A percentile compares a stretch with the other conserved stretches of the same genome.
Conservation (phyloP, 345 rosid genomes). For the Populus nigra region DNA sequence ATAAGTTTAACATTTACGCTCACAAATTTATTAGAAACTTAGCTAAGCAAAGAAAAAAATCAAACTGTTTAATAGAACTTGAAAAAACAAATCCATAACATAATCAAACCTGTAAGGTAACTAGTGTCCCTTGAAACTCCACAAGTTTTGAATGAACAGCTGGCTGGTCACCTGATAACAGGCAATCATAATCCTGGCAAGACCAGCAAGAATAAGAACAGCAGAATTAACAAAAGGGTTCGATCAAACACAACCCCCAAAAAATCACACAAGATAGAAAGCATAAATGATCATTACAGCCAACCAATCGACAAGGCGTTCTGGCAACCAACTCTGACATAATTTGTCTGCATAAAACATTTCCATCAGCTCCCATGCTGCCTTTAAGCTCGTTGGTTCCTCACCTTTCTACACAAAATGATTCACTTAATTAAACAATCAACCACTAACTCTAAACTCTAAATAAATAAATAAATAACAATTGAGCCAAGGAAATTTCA, state of each 20-base stretch:
- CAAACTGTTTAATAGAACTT: neutral
- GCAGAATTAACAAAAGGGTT: neutral
- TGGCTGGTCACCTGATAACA: slow-evolving; percentile 51
- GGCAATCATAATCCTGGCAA: slow-evolving; percentile 76
- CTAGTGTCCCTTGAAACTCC: slow-evolving; percentile 66
- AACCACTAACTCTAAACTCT: neutral
- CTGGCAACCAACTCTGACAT: slow-evolving; percentile 78
- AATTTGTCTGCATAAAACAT: slow-evolving; percentile 72
- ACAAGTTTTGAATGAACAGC: slow-evolving; percentile 73
- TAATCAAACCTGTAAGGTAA: slow-evolving; percentile 62
- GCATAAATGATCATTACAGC: slow-evolving; percentile 57
- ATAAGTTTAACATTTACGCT: neutral
- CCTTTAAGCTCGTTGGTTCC: slow-evolving; percentile 67
- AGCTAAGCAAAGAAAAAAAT: neutral
- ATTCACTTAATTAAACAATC: neutral
- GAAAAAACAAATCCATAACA: neutral
- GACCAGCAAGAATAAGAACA: slow-evolving; percentile 5
- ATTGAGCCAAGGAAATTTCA: slow-evolving; percentile 13
- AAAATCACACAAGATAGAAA: neutral
- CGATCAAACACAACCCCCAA: slow-evolving; percentile 5
- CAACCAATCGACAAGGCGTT: slow-evolving; percentile 84
- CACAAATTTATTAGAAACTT: neutral
- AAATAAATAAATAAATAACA: neutral
- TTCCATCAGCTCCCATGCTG: slow-evolving; percentile 98
- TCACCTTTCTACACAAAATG: slow-evolving; percentile 42